A percentile compares a stretch with the other conserved stretches of the same genome.
These are phyloP conservation scores for Trametes hirsuta DNA, from an alignment of 1,284 basidiomycete genomes.

Conservation along the genomic window DNA sequence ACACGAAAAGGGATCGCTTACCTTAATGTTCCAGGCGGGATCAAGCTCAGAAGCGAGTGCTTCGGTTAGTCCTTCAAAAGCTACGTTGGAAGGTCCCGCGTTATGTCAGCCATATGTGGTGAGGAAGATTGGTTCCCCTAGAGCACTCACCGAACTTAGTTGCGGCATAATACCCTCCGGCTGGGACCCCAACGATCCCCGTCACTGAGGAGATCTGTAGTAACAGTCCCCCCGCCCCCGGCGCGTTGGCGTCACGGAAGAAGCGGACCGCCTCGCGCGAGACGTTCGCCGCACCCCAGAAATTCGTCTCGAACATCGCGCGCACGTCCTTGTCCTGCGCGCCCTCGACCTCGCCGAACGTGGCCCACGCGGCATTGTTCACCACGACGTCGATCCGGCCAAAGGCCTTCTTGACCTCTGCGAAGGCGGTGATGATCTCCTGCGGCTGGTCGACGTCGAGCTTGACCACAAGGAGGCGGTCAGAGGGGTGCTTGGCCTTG, in stretches of 20 bases:
- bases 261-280: conserved; percentile 36
- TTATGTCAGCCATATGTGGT: not conserved
- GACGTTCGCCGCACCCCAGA: conserved; percentile 40
- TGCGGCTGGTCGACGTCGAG: not conserved
- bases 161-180: conserved; percentile 36
- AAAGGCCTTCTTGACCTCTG: conserved; percentile 27
- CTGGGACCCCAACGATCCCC: conserved; percentile 29
- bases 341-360: conserved; percentile 29
- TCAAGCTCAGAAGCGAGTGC: conserved; percentile 36
- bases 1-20: conserved; percentile 6
- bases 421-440: not conserved
- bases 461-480: conserved; percentile 3
- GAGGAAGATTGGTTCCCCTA: not conserved
- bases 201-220: conserved; percentile 33
- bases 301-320: conserved; percentile 37
- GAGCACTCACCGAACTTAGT: conserved; percentile 23
- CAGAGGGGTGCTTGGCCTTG: not conserved
- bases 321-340: conserved; percentile 31
- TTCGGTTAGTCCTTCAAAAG: conserved; percentile 36
- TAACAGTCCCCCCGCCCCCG: conserved; percentile 33
- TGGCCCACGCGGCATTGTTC: conserved; percentile 43
- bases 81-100: not conserved
- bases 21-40: conserved; percentile 46
- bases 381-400: conserved; percentile 46
- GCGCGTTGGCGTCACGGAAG: conserved; percentile 41